Conservation (phyloP, 768 basidiomycete species). For the Kwoniella bestiolae region DNA sequence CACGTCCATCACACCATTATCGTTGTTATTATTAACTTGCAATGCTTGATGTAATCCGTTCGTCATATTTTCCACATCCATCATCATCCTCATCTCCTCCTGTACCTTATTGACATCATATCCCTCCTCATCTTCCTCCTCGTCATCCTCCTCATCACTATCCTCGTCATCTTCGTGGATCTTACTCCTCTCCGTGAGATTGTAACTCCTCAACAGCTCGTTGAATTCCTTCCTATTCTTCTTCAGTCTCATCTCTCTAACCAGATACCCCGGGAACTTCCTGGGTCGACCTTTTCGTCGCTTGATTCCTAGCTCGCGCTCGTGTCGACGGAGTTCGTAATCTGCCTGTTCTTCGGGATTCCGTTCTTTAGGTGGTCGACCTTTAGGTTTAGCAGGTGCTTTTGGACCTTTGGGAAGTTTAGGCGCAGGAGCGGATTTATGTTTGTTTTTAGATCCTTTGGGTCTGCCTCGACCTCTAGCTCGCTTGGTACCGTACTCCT, state of each 20-base stretch:
- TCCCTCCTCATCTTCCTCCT: neutral
- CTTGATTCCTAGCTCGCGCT: constrained; percentile 37
- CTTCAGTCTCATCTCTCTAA: constrained; percentile 51
- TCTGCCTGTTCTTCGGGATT: constrained; percentile 41
- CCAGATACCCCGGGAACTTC: constrained; percentile 49
- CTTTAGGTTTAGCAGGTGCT: constrained; percentile 30
- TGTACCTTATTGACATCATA: neutral
- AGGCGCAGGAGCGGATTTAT: constrained; percentile 9
- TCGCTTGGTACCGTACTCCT: constrained; percentile 59
- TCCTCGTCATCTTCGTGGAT: constrained; percentile 1
- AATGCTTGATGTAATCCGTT: constrained; percentile 9
- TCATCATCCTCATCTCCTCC: constrained; percentile 10
- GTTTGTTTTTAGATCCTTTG: constrained; percentile 72
- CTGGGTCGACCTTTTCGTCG: constrained; percentile 42
- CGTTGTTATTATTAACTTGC: constrained; percentile 8
- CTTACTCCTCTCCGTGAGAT: neutral
- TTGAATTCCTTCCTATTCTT: constrained; percentile 44
- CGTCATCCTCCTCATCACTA: neutral
- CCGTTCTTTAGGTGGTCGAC: constrained; percentile 46
- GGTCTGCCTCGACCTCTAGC: constrained; percentile 70
- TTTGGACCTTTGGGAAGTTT: constrained; percentile 8
- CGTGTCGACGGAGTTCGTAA: constrained; percentile 29
- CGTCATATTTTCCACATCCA: constrained; percentile 9
- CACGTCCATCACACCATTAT: neutral
- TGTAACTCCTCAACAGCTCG: constrained; percentile 28